Base-by-base conservation (phyloP, 2,329 filamentous ascomycete species). In the Trichoderma afroharzianum region DNA sequence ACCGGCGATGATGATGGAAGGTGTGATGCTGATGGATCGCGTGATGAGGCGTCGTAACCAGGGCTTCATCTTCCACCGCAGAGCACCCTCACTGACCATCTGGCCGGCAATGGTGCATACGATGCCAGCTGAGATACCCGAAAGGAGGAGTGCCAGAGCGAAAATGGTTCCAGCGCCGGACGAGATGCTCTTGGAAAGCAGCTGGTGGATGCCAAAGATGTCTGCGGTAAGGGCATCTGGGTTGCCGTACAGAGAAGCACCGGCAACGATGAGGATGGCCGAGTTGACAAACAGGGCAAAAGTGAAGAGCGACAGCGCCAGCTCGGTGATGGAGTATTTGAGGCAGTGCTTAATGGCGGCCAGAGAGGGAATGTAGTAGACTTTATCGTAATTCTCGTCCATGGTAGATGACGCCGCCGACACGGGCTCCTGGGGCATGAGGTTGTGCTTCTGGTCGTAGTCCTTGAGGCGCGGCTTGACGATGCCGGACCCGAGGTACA, bases 91-190 rank as follows among this genome's bases (percentile, higher is more conserved):
- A 73, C 90, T 91, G 26, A 97, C 91, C 90, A 97, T 96, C 80
- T 97, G 94, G 0, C 94, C 94, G 0, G 94, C 88, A 75, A 97
- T 96, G 1, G 94, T 97, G 82, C 94, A 97, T 3, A 97, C 91
- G 43, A 97, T 93, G 6, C 94, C 94, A 0, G 94, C 94, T 0
- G 91, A 93, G 14, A 93, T 87, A 9, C 94, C 94, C 0, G 92
- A 95, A 0, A 97, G 87, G 0, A 97, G 86, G 1, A 97, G 83
- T 0, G 94, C 93, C 3, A 97, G 84, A 0, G 93, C 93, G 74
- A 97, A 97, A n/a, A 97, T 85, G 3, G 92, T 93, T 2, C 93
- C 94, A 0, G 93, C 94, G 0, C 88, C 92, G 0, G 91, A 90
- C 0, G 92, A 90, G 66, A 97, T 89, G 69, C 88, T 91, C 0